A percentile compares a stretch with the other conserved stretches of the same genome.
phyloP scores from a whole-genome alignment of 495 filamentous ascomycete species.

The Immersiella caudata region DNA sequence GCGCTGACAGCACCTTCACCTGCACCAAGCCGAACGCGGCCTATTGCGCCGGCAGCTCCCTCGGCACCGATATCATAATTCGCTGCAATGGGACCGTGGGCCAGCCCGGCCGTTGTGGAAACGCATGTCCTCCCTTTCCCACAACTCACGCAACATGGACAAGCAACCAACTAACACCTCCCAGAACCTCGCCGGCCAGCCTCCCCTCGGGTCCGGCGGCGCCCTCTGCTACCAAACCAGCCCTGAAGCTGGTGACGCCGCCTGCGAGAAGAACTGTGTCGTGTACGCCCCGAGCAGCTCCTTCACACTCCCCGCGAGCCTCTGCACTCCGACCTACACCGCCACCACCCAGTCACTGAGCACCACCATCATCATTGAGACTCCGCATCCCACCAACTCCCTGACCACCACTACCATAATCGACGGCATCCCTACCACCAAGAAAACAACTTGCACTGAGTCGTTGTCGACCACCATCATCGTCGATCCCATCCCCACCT shows the following conservation, averaged over 20 bases:
- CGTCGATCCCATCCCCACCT: no score
- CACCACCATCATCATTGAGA: slow-evolving; percentile 4
- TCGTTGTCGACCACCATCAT: no score
- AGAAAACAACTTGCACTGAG: no score
- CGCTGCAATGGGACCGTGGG: slow-evolving; percentile 34
- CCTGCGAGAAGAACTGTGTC: slow-evolving; percentile 44
- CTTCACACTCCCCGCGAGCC: slow-evolving; percentile 31
- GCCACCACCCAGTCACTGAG: slow-evolving; percentile 5
- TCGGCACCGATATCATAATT: slow-evolving; percentile 41
- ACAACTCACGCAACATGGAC: no score
- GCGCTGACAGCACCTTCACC: slow-evolving; percentile 23
- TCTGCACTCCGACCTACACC: slow-evolving; percentile 34
- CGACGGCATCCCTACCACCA: no score
- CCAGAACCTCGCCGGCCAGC: slow-evolving; percentile 36
- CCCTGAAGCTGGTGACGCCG: slow-evolving; percentile 32
- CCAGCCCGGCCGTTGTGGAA: slow-evolving; percentile 29
- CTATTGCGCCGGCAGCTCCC: slow-evolving; percentile 36
- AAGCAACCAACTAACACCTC: neutral
- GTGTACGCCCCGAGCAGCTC: slow-evolving; percentile 32
- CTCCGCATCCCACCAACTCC: neutral
- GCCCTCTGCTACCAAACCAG: slow-evolving; percentile 35
- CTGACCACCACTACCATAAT: neutral
- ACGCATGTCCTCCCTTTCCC: slow-evolving; percentile 25
- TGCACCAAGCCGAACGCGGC: slow-evolving; percentile 32
- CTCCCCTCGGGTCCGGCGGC: slow-evolving; percentile 28